phyloP scores from a whole-genome alignment of 495 filamentous ascomycete species.

The Tuber aestivum region DNA sequence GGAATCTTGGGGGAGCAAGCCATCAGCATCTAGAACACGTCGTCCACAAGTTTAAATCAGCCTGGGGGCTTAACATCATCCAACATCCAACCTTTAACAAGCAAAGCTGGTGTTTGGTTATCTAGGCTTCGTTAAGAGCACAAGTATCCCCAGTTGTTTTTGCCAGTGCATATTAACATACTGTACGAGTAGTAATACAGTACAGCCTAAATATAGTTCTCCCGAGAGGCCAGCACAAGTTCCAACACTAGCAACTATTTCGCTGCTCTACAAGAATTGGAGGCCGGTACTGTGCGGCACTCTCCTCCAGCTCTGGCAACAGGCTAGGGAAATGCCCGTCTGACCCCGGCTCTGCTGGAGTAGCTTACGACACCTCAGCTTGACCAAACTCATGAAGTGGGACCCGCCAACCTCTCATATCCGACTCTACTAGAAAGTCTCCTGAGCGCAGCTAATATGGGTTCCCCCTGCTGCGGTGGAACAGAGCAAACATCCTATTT shows the following conservation, averaged over 20 bases:
- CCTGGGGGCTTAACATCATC: neutral
- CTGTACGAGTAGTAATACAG: too few species aligned
- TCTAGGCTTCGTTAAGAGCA: neutral
- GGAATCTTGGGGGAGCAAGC: neutral
- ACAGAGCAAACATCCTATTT: neutral
- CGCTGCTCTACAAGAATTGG: neutral
- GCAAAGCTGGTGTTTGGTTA: neutral
- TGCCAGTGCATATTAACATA: neutral
- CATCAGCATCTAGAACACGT: neutral
- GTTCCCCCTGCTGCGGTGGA: neutral
- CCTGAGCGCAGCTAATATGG: neutral
- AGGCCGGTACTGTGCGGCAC: neutral
- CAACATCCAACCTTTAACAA: neutral
- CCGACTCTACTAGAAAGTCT: neutral
- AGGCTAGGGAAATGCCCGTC: neutral
- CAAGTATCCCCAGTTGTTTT: neutral
- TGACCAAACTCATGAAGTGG: neutral
- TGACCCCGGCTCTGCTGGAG: neutral
- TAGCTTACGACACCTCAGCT: neutral
- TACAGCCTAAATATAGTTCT: neutral
- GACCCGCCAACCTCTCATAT: neutral
- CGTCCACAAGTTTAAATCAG: neutral
- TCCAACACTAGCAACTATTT: neutral
- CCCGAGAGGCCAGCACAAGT: neutral
- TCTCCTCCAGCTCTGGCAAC: neutral